Evolutionary conservation across 2,329 filamentous ascomycete species (phyloP).

Genomic region (Coniochaeta ligniaria): DNA sequence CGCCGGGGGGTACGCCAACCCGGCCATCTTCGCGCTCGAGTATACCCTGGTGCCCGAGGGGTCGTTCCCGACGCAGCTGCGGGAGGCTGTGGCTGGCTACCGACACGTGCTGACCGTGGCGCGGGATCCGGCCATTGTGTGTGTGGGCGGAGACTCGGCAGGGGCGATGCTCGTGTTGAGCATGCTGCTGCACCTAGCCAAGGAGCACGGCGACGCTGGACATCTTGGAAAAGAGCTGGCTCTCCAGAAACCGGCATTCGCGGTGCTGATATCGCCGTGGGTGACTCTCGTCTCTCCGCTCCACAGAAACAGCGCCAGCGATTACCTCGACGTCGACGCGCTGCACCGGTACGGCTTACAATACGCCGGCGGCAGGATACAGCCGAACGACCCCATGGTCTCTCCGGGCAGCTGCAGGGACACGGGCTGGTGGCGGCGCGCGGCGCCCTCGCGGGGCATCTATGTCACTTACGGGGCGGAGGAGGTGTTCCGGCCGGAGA

Average conservation of each 20-base stretch:
- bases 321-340: slow-evolving; percentile 63
- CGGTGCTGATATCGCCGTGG: slow-evolving; percentile 76
- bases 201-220: slow-evolving; percentile 22
- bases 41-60: slow-evolving; percentile 74
- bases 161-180: slow-evolving; percentile 68
- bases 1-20: slow-evolving; percentile 67
- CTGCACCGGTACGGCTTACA: slow-evolving; percentile 64
- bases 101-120: slow-evolving; percentile 57
- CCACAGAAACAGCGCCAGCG: slow-evolving; percentile 62
- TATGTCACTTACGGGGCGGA: slow-evolving; percentile 67
- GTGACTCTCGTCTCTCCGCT: slow-evolving; percentile 61
- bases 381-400: slow-evolving; percentile 45
- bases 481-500: slow-evolving; percentile 70
- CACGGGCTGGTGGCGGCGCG: slow-evolving; percentile 56
- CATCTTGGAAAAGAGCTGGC: slow-evolving; percentile 3
- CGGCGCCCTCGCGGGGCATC: slow-evolving; percentile 60
- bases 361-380: slow-evolving; percentile 50
- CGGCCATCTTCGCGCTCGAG: slow-evolving; percentile 71
- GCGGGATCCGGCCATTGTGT: slow-evolving; percentile 53
- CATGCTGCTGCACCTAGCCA: slow-evolving; percentile 60
- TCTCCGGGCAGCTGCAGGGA: slow-evolving; percentile 69
- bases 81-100: slow-evolving; percentile 65
- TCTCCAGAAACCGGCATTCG: slow-evolving; percentile 32
- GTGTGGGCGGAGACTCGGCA: slow-evolving; percentile 72
- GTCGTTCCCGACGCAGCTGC: slow-evolving; percentile 65